Base-by-base conservation (phyloP, 2,329 filamentous ascomycete species). In the Pezicula rhizophila region DNA sequence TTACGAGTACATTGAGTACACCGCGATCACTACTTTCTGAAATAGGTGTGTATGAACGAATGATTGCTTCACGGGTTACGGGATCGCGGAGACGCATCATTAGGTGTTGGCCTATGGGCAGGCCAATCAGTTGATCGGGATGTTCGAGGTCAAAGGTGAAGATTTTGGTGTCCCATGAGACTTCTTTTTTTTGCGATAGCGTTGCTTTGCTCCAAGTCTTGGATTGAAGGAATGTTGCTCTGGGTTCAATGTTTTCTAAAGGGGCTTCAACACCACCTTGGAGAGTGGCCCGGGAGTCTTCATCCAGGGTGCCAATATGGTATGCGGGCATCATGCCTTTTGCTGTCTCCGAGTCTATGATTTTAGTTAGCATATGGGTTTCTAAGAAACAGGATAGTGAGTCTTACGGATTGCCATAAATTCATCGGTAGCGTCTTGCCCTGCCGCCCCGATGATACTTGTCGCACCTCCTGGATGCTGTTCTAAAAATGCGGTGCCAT, bases 311-410 rank as follows among this genome's bases (percentile, higher is more conserved):
- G 45, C 91, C 91, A 55, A 96, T 82, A 66, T 96, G 90, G 62
- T 95, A 95, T 40, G 77, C 68, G 10, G 79, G 77, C 85, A 96
- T 90, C 89, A 95, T 95, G 15, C 76, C 78, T 69, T 95, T 96
- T 31, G 91, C 91, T 14, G 87, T 95, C 70, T 96, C 90, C 64
- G 86, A 91, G 65, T 96, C 89, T 92, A 61, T 49, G n/a, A 48
- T 34, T 45, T 52, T 10, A 10, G 51, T 68, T 57, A 69, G 62
- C 37, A 45, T 48, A 12, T n/a, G 28, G 28, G 41, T n/a, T 45
- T 41, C 23, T 49, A 23, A 14, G 11, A 20, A 3, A n/a, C 14
- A 42, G 5, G 28, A 39, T 17, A 8, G 8, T n/a, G 33, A 12
- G 14, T 76, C 87, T 76, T 74, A 92, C 88, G 90, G 59, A 96